phyloP scores from a whole-genome alignment of 1,284 basidiomycete species.

The Ceratobasidium sp. region DNA sequence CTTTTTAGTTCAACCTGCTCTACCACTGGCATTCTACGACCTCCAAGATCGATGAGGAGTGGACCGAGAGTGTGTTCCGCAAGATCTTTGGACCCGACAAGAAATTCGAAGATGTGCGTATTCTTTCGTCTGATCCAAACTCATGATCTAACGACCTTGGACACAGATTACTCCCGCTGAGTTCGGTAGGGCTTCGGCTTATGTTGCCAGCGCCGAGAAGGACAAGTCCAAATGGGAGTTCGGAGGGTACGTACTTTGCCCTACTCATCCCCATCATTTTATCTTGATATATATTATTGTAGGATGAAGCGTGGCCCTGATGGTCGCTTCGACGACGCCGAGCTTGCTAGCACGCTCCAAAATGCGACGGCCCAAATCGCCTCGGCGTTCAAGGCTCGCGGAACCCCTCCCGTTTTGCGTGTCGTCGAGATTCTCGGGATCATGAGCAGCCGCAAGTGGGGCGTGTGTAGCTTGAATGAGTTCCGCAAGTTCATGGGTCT shows the following conservation, averaged over 20 bases:
- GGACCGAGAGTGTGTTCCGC: conserved; percentile 65
- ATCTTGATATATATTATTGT: conserved; percentile 39
- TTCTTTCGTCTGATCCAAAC: conserved; percentile 54
- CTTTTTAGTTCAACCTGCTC: conserved; percentile 76
- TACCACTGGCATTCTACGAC: conserved; percentile 86
- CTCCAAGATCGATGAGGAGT: conserved; percentile 72
- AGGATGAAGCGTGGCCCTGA: conserved; percentile 72
- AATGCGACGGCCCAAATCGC: conserved; percentile 72
- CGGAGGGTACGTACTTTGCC: conserved; percentile 60
- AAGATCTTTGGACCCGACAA: conserved; percentile 67
- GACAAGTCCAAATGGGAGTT: conserved; percentile 68
- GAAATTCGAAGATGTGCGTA: conserved; percentile 58
- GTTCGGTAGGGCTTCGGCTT: conserved; percentile 22
- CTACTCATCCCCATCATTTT: conserved; percentile 40
- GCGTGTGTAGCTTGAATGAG: conserved; percentile 85
- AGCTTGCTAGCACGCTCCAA: conserved; percentile 75
- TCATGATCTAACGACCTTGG: conserved; percentile 54
- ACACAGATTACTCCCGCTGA: conserved; percentile 65
- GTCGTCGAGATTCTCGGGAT: conserved; percentile 86
- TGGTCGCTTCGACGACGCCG: conserved; percentile 73
- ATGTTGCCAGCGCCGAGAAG: conserved; percentile 5
- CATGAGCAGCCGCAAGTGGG: conserved; percentile 80
- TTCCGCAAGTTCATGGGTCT: conserved; percentile 83
- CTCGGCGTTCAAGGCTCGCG: conserved; percentile 79
- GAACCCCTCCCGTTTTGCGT: conserved; percentile 77